Evolutionary conservation across 2,329 filamentous ascomycete genomes (phyloP), one percentile per base, ranked within the genome.

Genomic region (Furcasterigmium sp.): DNA sequence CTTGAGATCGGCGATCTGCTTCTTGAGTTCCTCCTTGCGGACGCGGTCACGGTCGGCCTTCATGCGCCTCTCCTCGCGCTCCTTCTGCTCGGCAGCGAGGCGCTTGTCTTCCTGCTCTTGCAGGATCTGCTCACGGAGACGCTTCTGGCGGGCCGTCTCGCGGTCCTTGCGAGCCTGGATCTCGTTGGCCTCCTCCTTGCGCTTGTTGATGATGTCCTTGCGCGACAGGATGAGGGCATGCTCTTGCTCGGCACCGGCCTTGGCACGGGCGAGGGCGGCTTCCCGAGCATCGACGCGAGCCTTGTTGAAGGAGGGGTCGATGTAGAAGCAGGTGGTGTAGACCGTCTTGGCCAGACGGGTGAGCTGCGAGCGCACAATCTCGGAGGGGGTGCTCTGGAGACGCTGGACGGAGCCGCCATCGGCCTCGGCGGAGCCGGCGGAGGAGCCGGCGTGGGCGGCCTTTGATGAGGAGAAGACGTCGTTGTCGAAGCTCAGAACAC

Each of bases 391-490:
- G 74, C 89, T 95, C 73, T 98, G 93, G 38, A 98, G 82, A 56
- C 91, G 87, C 72, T 98, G 93, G 29, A 97, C 87, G 40, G 87
- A 86, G 57, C 85, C 84, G 43, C 79, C 76, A 60, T 96, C 91
- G 51, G 75, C 80, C 69, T 97, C 93, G 37, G 91, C 87, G 43
- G 91, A 95, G 47, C 91, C 91, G 49, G 87, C 82, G 45, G 77
- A 80, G 53, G 89, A 90, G 50, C 91, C 90, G 50, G 87, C 77
- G 67, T 95, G 88, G 48, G 89, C 79, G 53, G 91, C 88, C 75
- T 95, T 97, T 59, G 91, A 84, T 14, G 93, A 96, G 28, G 93
- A 95, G 76, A 98, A 97, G 53, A 98, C 90, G 64, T 98, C 93
- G 43, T 89, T 94, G 65, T 98, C 93, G 57, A 98, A 98, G 64